Percentiles rank a stretch among this genome's conserved stretches.
Conservation (phyloP, 306 rosid genomes). For the Acacia crassicarpa region DNA sequence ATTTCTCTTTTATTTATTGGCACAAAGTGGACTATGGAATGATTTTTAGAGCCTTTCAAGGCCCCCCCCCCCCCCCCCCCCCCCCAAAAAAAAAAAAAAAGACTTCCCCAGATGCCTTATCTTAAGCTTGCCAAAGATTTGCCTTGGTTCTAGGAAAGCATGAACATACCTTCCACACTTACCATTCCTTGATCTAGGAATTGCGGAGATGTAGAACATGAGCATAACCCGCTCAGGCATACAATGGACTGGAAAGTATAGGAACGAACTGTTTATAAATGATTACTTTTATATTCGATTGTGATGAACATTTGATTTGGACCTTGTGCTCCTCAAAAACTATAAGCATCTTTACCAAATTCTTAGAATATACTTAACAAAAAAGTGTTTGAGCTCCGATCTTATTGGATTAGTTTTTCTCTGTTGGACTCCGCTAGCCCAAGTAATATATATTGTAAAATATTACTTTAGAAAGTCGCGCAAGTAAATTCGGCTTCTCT, state of each 20-base stretch:
- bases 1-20: neutral
- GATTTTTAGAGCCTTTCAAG: neutral
- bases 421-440: neutral
- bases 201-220: neutral
- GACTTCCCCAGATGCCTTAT: neutral
- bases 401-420: neutral
- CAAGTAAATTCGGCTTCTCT: neutral
- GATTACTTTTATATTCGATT: neutral
- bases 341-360: neutral
- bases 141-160: neutral
- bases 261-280: neutral
- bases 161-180: neutral
- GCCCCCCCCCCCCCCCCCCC: no score
- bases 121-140: neutral
- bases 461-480: conserved; percentile 3
- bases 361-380: conserved; percentile 24
- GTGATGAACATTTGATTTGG: neutral
- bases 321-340: neutral
- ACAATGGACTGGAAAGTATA: neutral
- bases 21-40: neutral
- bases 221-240: neutral
- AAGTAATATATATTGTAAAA: neutral
- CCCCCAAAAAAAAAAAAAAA: neutral
- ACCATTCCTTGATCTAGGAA: neutral
- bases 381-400: neutral